Percentiles rank a stretch among this genome's conserved stretches.
These are phyloP conservation scores for Miamiensis avidus DNA, from an alignment of 169 alveolate genomes.

Conservation along the genomic window DNA sequence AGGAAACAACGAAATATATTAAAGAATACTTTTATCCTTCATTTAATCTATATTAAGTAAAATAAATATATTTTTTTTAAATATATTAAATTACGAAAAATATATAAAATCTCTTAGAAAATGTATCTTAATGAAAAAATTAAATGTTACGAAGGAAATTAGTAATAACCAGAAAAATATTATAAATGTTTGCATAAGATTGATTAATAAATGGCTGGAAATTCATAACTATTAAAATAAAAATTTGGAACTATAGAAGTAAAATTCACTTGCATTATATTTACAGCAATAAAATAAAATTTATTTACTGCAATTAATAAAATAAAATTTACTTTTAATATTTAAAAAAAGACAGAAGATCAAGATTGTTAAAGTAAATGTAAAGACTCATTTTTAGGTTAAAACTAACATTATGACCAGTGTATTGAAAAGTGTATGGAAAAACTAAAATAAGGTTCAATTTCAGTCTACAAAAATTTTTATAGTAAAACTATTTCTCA, in stretches of 20 bases:
- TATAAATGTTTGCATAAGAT: neutral
- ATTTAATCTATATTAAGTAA: neutral
- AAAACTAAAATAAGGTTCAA: neutral
- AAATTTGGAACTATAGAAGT: neutral
- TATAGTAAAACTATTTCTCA: neutral
- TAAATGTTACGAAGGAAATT: neutral
- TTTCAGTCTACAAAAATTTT: neutral
- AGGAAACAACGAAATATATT: neutral
- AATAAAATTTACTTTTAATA: no score
- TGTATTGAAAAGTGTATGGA: neutral
- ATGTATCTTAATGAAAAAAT: neutral
- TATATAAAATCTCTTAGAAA: no score
- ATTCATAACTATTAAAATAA: neutral
- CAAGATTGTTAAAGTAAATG: neutral
- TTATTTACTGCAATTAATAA: no score
- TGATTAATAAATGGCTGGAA: neutral
- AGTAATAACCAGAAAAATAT: neutral
- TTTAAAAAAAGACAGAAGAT: neutral
- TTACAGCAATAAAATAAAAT: no score
- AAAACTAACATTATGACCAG: no score
- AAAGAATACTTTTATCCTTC: neutral
- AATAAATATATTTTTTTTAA: no score
- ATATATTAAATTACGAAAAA: no score
- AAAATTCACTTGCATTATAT: no score
- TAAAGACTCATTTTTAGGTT: neutral